Evolutionary conservation across 1,139 yeast genomes (phyloP).

Genomic region (Meyerozyma sp.): DNA sequence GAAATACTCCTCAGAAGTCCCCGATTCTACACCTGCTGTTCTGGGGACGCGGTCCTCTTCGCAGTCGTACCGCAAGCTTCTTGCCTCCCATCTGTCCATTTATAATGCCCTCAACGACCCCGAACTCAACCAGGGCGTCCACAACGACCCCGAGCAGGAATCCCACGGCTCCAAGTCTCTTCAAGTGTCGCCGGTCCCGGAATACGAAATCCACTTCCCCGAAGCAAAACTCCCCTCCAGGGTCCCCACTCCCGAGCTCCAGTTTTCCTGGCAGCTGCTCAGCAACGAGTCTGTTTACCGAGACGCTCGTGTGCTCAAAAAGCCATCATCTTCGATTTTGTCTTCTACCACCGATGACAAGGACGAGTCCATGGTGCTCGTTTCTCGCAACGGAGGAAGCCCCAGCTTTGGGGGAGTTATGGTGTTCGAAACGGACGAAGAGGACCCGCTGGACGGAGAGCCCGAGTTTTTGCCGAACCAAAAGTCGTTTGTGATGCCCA

Average conservation of each 20-base stretch:
- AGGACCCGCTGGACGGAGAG: conserved; percentile 22
- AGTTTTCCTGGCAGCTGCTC: conserved; percentile 4
- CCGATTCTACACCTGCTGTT: background rate
- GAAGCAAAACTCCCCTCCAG: conserved; percentile 2
- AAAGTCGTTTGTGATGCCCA: conserved; percentile 36
- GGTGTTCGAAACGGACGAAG: conserved; percentile 43
- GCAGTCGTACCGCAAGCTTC: conserved; percentile 15
- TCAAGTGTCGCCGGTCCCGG: background rate
- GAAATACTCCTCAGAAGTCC: background rate
- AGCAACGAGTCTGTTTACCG: conserved; percentile 2
- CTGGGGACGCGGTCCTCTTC: background rate
- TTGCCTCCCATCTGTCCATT: conserved; percentile 35
- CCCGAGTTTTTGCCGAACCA: conserved; percentile 9
- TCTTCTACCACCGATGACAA: conserved; percentile 24
- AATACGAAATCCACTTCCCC: background rate
- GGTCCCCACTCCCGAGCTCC: conserved; percentile 8
- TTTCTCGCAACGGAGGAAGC: conserved; percentile 8
- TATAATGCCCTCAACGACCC: conserved; percentile 38
- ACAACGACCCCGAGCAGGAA: conserved; percentile 9
- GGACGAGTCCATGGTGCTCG: conserved; percentile 14
- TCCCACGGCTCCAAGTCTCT: background rate
- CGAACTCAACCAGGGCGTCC: conserved; percentile 2
- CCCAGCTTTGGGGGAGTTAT: conserved; percentile 17
- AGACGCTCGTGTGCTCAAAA: conserved; percentile 5
- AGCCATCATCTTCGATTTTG: conserved; percentile 18